Percentiles rank a stretch among this genome's conserved stretches.
Conservation (phyloP, 2,329 filamentous ascomycete genomes). For the Sporothrix mexicana region DNA sequence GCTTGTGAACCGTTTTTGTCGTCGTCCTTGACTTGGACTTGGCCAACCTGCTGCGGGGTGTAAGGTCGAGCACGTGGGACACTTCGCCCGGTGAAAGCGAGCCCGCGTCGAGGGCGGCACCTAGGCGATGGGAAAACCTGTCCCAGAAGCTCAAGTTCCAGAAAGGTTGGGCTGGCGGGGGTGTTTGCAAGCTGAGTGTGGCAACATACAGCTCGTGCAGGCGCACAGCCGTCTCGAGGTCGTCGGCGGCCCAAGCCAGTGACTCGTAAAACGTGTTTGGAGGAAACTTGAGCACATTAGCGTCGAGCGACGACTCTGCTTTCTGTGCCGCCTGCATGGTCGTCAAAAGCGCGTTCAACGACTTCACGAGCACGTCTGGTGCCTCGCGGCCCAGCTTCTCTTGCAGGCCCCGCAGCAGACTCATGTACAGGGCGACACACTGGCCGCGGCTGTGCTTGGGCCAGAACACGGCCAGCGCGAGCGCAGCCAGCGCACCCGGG, state of each 20-base stretch:
- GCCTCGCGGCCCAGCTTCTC: conserved; percentile 7
- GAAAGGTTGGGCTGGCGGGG: conserved; percentile 8
- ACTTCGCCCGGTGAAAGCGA: conserved; percentile 31
- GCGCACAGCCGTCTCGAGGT: conserved; percentile 37
- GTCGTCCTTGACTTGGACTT: background rate
- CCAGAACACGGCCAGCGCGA: conserved; percentile 40
- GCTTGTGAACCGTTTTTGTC: background rate
- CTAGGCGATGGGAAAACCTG: conserved; percentile 36
- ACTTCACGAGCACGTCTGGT: conserved; percentile 26
- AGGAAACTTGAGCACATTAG: conserved; percentile 13
- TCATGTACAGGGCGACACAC: conserved; percentile 32
- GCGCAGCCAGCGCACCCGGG: conserved; percentile 40
- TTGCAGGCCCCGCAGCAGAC: conserved; percentile 33
- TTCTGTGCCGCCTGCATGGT: background rate
- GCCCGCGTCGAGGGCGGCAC: conserved; percentile 27
- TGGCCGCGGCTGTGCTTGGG: conserved; percentile 24
- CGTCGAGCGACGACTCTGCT: background rate
- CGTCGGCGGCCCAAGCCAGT: conserved; percentile 39
- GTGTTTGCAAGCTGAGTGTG: background rate
- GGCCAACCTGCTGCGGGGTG: background rate
- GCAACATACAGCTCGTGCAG: conserved; percentile 37
- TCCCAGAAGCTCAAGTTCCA: conserved; percentile 41
- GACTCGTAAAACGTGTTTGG: conserved; percentile 39
- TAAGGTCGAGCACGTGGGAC: conserved; percentile 32
- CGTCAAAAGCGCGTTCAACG: conserved; percentile 30